Evolutionary conservation across 1,284 basidiomycete species (phyloP).

Genomic region (Hemileia vastatrix): DNA sequence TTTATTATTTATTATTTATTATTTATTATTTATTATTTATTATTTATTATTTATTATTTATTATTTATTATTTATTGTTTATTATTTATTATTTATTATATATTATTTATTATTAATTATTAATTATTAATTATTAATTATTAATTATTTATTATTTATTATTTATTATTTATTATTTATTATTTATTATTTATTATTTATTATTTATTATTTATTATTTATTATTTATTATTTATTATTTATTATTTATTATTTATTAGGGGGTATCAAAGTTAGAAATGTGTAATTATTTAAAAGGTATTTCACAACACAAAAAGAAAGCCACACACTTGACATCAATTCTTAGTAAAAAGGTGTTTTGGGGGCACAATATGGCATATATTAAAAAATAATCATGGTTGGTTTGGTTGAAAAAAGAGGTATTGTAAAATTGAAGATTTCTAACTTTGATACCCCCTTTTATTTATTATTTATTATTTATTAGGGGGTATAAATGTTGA

Average conservation of each 20-base stretch:
- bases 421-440: no score
- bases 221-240: constrained; percentile 3
- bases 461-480: no score
- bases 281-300: no score
- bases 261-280: no score
- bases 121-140: constrained; percentile 1
- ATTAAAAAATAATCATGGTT: no score
- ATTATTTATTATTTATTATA: constrained; percentile 2
- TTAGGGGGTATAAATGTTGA: no score
- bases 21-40: constrained; percentile 4
- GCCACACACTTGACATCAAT: no score
- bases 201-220: constrained; percentile 4
- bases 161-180: constrained; percentile 7
- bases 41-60: constrained; percentile 6
- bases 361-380: no score
- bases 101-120: constrained; percentile 1
- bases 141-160: constrained; percentile 5
- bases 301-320: no score
- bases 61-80: constrained; percentile 3
- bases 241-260: constrained; percentile 5
- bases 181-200: constrained; percentile 4
- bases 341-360: no score
- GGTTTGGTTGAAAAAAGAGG: no score
- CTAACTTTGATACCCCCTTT: no score
- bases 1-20: constrained; percentile 6